phyloP scores from a whole-genome alignment of 2,329 filamentous ascomycete species.

The Domatiomyces globalis region DNA sequence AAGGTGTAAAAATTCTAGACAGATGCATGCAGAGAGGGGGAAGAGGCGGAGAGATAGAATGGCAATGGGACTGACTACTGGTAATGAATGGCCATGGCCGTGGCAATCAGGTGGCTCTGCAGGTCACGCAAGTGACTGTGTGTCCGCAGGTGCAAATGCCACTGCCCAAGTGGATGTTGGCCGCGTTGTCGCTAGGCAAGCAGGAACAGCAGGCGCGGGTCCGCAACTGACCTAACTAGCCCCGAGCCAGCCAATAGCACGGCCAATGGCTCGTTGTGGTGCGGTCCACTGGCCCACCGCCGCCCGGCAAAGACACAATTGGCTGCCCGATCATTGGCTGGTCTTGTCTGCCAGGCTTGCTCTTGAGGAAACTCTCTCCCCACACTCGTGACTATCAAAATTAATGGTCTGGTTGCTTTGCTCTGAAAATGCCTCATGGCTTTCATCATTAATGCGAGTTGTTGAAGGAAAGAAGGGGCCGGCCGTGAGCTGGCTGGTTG shows the following conservation, averaged over 20 bases:
- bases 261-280: too few species aligned
- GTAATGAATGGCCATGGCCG: background rate
- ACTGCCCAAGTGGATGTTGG: background rate
- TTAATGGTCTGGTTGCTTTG: background rate
- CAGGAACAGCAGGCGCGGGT: background rate
- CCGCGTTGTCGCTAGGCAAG: background rate
- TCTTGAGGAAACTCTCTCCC: background rate
- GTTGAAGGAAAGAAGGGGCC: too few species aligned
- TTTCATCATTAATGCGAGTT: too few species aligned
- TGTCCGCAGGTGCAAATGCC: background rate
- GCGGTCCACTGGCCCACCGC: background rate
- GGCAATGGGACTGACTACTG: background rate
- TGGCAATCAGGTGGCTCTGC: background rate
- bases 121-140: background rate
- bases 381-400: background rate
- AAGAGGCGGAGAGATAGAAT: background rate
- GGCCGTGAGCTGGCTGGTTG: too few species aligned
- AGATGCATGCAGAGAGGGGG: background rate
- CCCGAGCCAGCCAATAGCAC: too few species aligned
- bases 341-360: background rate
- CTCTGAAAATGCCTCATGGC: background rate
- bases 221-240: too few species aligned
- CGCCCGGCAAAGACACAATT: background rate
- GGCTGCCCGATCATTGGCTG: background rate
- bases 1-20: background rate